These are phyloP conservation scores for Cutaneotrichosporon sp. DNA, from an alignment of 1,284 basidiomycete species.

Conservation along the genomic window DNA sequence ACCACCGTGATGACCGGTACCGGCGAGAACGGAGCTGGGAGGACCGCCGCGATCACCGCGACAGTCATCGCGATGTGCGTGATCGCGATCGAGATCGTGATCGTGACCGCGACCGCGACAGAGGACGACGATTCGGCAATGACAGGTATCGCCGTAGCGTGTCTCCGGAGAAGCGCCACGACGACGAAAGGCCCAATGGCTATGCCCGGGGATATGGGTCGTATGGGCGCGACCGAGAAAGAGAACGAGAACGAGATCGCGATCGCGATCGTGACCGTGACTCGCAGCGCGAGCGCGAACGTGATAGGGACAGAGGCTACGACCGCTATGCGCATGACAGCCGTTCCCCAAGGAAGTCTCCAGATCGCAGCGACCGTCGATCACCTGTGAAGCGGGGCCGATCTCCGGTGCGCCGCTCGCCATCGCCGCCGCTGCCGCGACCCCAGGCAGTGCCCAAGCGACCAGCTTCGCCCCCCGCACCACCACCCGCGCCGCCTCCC, in stretches of 20 bases:
- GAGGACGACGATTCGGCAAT: background rate
- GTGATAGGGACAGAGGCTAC: background rate
- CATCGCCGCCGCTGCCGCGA: conserved; percentile 6
- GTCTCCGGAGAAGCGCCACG: conserved; percentile 6
- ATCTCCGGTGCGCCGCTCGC: background rate
- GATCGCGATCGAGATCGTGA: conserved; percentile 5
- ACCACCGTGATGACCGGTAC: background rate
- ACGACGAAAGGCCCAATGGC: conserved; percentile 3
- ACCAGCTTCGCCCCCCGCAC: background rate
- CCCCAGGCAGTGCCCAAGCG: background rate
- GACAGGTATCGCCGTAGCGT: background rate
- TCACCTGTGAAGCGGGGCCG: background rate
- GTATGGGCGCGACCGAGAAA: background rate
- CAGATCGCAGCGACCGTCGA: background rate
- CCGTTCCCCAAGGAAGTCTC: conserved; percentile 1
- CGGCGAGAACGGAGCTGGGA: background rate
- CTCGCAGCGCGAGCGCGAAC: background rate
- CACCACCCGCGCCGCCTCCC: conserved; percentile 2
- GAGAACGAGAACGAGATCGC: too few species aligned
- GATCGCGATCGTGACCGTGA: background rate
- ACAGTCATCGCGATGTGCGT: background rate
- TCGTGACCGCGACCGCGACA: conserved; percentile 8
- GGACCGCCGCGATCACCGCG: conserved; percentile 2
- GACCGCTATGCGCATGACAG: background rate
- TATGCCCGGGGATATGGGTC: background rate